Evolutionary conservation across 495 filamentous ascomycete genomes (phyloP).

Genomic region (Barbatosphaeria neglecta): DNA sequence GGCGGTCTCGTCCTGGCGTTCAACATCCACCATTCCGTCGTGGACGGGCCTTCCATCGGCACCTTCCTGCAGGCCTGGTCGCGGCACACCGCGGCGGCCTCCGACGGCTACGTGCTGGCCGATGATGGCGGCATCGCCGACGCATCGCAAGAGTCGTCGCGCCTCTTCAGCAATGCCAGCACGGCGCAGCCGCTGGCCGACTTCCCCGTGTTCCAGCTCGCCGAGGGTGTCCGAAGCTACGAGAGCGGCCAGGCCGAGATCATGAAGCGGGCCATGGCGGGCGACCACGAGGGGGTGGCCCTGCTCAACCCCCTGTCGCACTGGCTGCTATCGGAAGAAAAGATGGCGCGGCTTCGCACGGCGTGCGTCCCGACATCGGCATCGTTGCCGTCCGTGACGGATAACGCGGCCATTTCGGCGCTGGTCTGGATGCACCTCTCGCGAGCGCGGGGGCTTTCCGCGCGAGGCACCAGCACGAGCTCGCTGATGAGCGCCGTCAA

Average conservation of each 20-base stretch:
- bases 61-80: slow-evolving; percentile 1
- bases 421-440: slow-evolving; percentile 1
- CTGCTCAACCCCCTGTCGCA: neutral
- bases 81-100: neutral
- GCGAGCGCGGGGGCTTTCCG: neutral
- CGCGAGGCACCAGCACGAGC: neutral
- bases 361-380: neutral
- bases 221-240: neutral
- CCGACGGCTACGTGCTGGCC: neutral
- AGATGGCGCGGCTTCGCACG: neutral
- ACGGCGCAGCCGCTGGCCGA: neutral
- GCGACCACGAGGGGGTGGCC: slow-evolving; percentile 1
- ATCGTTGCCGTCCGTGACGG: neutral
- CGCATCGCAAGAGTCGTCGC: neutral
- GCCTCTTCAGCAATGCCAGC: neutral
- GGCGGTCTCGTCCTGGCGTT: slow-evolving; percentile 1
- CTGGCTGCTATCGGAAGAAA: slow-evolving; percentile 1
- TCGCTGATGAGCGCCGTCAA: slow-evolving; percentile 2
- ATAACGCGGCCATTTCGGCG: slow-evolving; percentile 1
- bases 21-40: slow-evolving; percentile 1
- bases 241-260: slow-evolving; percentile 1
- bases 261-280: slow-evolving; percentile 1
- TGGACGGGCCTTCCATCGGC: slow-evolving; percentile 1
- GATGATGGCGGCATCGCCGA: neutral
- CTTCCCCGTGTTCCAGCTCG: neutral